Evolutionary conservation across 768 basidiomycete species (phyloP).

Genomic region (Leccinum barrowsii): DNA sequence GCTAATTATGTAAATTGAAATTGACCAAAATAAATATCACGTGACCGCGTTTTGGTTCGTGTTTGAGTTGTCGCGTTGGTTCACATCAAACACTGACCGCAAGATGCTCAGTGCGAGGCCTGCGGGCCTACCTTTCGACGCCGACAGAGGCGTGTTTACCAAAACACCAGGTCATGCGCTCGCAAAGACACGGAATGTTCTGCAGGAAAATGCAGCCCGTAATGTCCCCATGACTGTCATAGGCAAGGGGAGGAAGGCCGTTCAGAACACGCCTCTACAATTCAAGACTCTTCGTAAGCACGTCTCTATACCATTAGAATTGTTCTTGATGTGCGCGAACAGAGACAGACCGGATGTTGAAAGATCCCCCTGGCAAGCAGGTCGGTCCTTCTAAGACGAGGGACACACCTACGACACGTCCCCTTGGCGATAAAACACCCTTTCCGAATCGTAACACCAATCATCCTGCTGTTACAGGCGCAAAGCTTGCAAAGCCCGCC

Average conservation of each 20-base stretch:
- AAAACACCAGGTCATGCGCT: conserved; percentile 58
- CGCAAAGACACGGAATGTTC: conserved; percentile 34
- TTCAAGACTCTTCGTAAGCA: conserved; percentile 29
- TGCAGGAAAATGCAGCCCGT: conserved; percentile 49
- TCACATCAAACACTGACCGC: conserved; percentile 4
- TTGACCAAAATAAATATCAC: conserved; percentile 9
- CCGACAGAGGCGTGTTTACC: conserved; percentile 21
- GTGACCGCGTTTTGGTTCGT: conserved; percentile 28
- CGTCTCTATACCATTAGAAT: too few species aligned
- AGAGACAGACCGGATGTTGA: conserved; percentile 22
- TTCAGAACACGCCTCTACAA: conserved; percentile 36
- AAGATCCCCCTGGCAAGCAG: conserved; percentile 26
- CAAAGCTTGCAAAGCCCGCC: conserved; percentile 36
- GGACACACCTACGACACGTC: conserved; percentile 36
- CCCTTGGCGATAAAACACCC: conserved; percentile 74
- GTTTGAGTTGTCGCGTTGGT: not conserved
- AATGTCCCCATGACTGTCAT: conserved; percentile 41
- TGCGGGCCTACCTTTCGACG: conserved; percentile 24
- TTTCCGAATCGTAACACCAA: conserved; percentile 56
- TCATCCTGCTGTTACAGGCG: conserved; percentile 33
- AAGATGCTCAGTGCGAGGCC: conserved; percentile 30
- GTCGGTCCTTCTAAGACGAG: conserved; percentile 22
- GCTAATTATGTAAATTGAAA: not conserved
- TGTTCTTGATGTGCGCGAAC: not conserved
- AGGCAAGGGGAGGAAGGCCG: conserved; percentile 42